A percentile compares a stretch with the other conserved stretches of the same genome.
Conservation (phyloP, 2,329 filamentous ascomycete genomes). For the Ilyonectria destructans region DNA sequence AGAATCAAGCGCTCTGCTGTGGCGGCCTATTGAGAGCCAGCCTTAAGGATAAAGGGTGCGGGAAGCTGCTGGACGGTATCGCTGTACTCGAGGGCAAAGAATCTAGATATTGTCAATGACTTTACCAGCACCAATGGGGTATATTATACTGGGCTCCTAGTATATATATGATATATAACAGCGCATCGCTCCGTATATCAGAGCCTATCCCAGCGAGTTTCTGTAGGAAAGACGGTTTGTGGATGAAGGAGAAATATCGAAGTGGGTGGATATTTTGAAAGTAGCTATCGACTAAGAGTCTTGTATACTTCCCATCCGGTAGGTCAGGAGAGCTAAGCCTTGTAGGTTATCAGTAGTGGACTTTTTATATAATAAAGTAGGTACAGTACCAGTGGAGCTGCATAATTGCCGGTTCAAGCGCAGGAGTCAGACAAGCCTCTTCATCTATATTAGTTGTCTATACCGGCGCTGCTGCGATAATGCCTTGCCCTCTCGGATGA, state of each 20-base stretch:
- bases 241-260: constrained; percentile 46
- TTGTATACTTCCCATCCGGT: constrained; percentile 30
- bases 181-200: constrained; percentile 35
- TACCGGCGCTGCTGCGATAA: background rate
- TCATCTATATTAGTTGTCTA: background rate
- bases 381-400: constrained; percentile 14
- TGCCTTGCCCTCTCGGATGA: background rate
- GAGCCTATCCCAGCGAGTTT: constrained; percentile 37
- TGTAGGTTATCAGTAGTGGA: background rate
- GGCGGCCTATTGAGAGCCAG: constrained; percentile 36
- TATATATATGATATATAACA: constrained; percentile 44
- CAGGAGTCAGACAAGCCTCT: background rate
- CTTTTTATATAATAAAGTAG: background rate
- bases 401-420: background rate
- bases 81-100: constrained; percentile 36
- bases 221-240: constrained; percentile 45
- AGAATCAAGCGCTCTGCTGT: constrained; percentile 34
- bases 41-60: constrained; percentile 18
- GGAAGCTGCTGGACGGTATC: constrained; percentile 18
- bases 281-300: constrained; percentile 40
- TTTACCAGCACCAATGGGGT: background rate
- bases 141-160: constrained; percentile 41
- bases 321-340: constrained; percentile 30
- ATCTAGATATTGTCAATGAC: constrained; percentile 17
- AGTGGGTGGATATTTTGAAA: constrained; percentile 47